Evolutionary conservation across 2,329 filamentous ascomycete species (phyloP), one percentile per base, ranked within the genome.

Genomic region (Alternaria ethzedia): DNA sequence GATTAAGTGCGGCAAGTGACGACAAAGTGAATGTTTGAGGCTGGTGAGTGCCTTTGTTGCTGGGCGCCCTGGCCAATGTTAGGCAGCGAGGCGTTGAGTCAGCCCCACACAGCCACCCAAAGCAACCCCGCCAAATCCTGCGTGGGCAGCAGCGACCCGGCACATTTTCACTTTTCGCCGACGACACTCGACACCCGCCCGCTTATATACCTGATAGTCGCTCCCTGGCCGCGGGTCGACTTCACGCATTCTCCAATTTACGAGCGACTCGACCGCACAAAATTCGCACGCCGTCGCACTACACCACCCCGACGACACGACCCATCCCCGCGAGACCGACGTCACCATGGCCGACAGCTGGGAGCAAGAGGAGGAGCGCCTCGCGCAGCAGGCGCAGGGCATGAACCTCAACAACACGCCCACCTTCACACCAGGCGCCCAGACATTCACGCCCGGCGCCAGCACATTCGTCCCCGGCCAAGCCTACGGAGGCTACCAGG

Each of bases 321-420:
- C 20, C 6, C 11, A 52, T 20, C 55, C 61, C 69, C 52, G 23
- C 61, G 32, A 45, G n/a, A 55, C 43, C 30, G 52, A 65, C 71
- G 58, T 68, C 77, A 74, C 61, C 57, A 97, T 97, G 94, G 91
- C 94, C 74, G 90, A 94, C 81, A 91, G 93, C 81, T 97, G 94
- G 67, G 98, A 96, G 92, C 94, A 98, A 83, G 93, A 97, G 85
- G 91, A 94, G 75, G 91, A 87, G 69, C 82, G 92, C 79, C 88
- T 97, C 81, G 88, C 92, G 66, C 89, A 89, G 74, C 92, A 94
- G 85, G 67, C 74, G 11, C 75, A 75, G 72, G 73, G 72, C 65
- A 68, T 79, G 56, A 78, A 77, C 63, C 70, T 78, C 30, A 73
- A 76, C 61, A 73, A 73, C 63, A 60, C 61, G 61, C 61, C 56